phyloP scores from a whole-genome alignment of 2,329 filamentous ascomycete species.

The Trichoderma afroharzianum region DNA sequence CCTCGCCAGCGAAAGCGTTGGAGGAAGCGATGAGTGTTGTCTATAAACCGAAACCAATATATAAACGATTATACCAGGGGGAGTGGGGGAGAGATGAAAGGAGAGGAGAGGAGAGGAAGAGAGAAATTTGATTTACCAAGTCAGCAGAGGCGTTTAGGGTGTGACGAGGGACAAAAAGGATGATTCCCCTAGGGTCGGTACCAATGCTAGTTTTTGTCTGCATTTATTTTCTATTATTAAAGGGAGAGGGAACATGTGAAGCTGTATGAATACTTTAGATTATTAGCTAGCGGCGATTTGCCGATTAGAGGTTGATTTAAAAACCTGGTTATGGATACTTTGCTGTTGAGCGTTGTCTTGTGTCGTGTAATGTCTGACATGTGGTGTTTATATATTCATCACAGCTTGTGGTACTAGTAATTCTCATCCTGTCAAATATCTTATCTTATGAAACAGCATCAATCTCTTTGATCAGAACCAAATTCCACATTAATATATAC shows the following conservation, averaged over 20 bases:
- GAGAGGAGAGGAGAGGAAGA: neutral
- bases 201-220: slow-evolving; percentile 7
- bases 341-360: neutral
- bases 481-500: neutral
- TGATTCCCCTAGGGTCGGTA: slow-evolving; percentile 27
- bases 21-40: neutral
- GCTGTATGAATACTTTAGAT: neutral
- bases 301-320: neutral
- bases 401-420: neutral
- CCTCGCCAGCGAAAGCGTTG: neutral
- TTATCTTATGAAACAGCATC: neutral
- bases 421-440: neutral
- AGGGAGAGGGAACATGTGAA: neutral
- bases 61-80: neutral
- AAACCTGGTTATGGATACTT: neutral
- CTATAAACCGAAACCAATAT: neutral
- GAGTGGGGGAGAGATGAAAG: neutral
- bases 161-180: slow-evolving; percentile 20
- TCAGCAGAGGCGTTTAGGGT: slow-evolving; percentile 23
- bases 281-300: neutral
- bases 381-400: neutral
- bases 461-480: neutral
- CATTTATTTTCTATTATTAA: neutral
- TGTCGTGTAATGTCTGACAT: neutral
- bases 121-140: slow-evolving; percentile 5